Conservation (phyloP, 2,329 filamentous ascomycete species). For the Keithomyces neogunnii region DNA sequence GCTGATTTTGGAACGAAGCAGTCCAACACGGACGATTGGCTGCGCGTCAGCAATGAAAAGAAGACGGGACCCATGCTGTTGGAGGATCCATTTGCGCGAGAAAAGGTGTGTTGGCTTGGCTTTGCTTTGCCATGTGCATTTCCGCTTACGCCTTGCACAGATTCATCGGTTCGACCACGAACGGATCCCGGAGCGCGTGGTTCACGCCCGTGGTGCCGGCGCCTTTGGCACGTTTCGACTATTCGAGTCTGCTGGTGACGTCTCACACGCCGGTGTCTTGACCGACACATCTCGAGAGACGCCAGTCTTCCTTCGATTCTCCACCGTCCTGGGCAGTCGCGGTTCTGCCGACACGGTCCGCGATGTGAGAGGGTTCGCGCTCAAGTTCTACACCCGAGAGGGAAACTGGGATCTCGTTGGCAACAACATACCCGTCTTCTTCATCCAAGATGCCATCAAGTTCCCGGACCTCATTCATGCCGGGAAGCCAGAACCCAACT, state of each 20-base stretch:
- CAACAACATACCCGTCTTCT: conserved; percentile 9
- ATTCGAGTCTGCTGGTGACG: conserved; percentile 56
- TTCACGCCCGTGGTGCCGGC: conserved; percentile 62
- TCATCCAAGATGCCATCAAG: conserved; percentile 62
- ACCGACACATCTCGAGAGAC: conserved; percentile 43
- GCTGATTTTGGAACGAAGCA: conserved; percentile 72
- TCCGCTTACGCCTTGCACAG: conserved; percentile 24
- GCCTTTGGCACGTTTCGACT: conserved; percentile 64
- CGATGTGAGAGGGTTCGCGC: conserved; percentile 73
- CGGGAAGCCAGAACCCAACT: conserved; percentile 47
- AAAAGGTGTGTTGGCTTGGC: conserved; percentile 50
- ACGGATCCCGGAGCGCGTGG: conserved; percentile 48
- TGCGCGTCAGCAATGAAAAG: conserved; percentile 54
- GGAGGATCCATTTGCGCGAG: conserved; percentile 53
- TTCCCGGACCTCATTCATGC: conserved; percentile 59
- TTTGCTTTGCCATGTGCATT: neutral
- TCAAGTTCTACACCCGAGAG: conserved; percentile 56
- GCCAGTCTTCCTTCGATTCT: conserved; percentile 49
- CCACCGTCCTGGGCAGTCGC: conserved; percentile 65
- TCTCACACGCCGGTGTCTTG: conserved; percentile 58
- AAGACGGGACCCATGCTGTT: conserved; percentile 59
- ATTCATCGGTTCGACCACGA: conserved; percentile 65
- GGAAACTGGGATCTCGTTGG: conserved; percentile 10
- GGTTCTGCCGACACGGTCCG: conserved; percentile 74
- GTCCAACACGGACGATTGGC: conserved; percentile 68